phyloP scores from a whole-genome alignment of 768 basidiomycete species.

The Suillus spraguei region DNA sequence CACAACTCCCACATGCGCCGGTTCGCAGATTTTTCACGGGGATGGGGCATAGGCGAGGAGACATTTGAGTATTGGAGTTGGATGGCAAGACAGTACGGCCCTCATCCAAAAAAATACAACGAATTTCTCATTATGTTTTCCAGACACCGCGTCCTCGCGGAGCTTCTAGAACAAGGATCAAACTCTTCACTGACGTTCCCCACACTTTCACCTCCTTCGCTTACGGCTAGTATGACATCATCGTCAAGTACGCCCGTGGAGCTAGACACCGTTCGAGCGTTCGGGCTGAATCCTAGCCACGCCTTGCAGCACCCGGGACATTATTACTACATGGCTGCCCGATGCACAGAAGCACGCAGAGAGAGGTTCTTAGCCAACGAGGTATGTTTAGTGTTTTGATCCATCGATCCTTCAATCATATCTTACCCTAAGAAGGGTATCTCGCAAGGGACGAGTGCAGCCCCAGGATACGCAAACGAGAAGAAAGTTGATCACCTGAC shows the following conservation, averaged over 20 bases:
- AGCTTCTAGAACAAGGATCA: constrained; percentile 84
- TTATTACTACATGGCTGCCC: constrained; percentile 89
- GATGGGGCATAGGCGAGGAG: constrained; percentile 96
- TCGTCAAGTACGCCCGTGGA: constrained; percentile 41
- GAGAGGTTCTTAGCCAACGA: constrained; percentile 66
- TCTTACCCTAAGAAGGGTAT: constrained; percentile 14
- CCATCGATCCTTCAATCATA: background rate
- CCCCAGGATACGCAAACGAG: constrained; percentile 86
- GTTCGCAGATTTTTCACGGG: constrained; percentile 83
- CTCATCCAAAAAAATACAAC: background rate
- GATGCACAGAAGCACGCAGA: constrained; percentile 78
- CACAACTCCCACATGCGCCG: constrained; percentile 84
- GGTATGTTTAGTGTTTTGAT: constrained; percentile 36
- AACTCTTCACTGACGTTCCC: constrained; percentile 66
- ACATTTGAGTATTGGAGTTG: constrained; percentile 99
- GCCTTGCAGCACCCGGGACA: constrained; percentile 85
- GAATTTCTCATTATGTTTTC: background rate
- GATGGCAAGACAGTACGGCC: constrained; percentile 84
- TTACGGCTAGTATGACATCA: constrained; percentile 30
- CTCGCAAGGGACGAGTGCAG: constrained; percentile 39
- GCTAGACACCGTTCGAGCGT: constrained; percentile 57
- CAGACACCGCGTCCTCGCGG: constrained; percentile 88
- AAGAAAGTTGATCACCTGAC: constrained; percentile 89
- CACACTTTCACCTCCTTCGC: constrained; percentile 47
- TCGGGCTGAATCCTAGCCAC: constrained; percentile 79